Evolutionary conservation across 768 basidiomycete species (phyloP).

Genomic region (Mycena kentingensis): DNA sequence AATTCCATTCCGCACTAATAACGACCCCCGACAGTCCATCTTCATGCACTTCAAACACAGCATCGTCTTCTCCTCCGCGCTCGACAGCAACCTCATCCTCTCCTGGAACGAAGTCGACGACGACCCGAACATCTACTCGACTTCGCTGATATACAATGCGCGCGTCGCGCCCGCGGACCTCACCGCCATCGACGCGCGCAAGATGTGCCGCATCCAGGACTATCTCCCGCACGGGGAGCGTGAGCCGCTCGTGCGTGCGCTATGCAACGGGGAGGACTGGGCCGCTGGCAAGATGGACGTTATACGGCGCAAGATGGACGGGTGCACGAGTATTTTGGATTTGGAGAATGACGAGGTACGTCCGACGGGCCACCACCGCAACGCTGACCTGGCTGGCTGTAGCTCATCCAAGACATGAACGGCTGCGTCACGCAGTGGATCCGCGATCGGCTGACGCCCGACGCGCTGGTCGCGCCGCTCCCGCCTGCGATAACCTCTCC

Average conservation of each 20-base stretch:
- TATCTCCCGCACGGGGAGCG: not conserved
- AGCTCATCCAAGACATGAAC: slow-evolving; percentile 15
- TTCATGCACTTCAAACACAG: slow-evolving; percentile 15
- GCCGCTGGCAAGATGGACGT: not conserved
- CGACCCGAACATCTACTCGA: slow-evolving; percentile 8
- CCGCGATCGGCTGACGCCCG: slow-evolving; percentile 1
- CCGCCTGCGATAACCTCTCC: not conserved
- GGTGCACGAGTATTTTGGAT: slow-evolving; percentile 13
- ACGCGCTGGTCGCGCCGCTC: not conserved
- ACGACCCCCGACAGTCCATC: slow-evolving; percentile 6
- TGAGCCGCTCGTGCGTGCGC: slow-evolving; percentile 1
- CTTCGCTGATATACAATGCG: slow-evolving; percentile 9
- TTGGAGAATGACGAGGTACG: slow-evolving; percentile 1
- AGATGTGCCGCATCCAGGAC: slow-evolving; percentile 9
- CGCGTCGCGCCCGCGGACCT: not conserved
- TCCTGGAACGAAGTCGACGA: not conserved
- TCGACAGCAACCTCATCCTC: slow-evolving; percentile 5
- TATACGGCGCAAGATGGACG: not conserved
- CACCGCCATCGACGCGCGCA: not conserved
- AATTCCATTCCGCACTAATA: not conserved
- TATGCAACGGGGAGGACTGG: slow-evolving; percentile 5
- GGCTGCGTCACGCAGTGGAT: slow-evolving; percentile 15
- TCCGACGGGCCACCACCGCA: not conserved
- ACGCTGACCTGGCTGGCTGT: not conserved
- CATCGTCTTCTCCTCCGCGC: slow-evolving; percentile 8